phyloP scores from a whole-genome alignment of 768 basidiomycete genomes.

The Lactarius sanguifluus region DNA sequence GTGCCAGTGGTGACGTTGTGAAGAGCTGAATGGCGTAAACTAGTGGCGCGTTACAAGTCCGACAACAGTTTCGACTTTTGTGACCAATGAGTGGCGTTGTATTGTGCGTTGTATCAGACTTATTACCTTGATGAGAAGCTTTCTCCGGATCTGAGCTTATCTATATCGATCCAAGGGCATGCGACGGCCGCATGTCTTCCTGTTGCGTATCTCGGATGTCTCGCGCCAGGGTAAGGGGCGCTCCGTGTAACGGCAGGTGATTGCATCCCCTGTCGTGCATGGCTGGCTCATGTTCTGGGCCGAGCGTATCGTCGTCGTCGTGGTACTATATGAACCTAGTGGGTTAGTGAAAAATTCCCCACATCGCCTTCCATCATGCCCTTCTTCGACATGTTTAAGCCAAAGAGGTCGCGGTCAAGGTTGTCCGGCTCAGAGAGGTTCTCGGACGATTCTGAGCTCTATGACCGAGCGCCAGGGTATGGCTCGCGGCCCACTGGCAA shows the following conservation, averaged over 20 bases:
- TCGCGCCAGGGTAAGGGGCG: conserved; percentile 22
- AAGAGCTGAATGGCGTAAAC: conserved; percentile 19
- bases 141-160: conserved; percentile 19
- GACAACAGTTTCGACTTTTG: conserved; percentile 10
- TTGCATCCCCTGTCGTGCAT: conserved; percentile 22
- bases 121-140: conserved; percentile 20
- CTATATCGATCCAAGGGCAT: conserved; percentile 23
- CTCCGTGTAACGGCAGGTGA: conserved; percentile 26
- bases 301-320: conserved; percentile 13
- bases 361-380: conserved; percentile 26
- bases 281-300: conserved; percentile 23
- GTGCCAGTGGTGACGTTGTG: conserved; percentile 18
- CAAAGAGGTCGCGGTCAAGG: conserved; percentile 20
- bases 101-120: conserved; percentile 23
- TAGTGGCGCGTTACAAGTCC: conserved; percentile 8
- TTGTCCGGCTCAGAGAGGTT: conserved; percentile 5
- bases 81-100: conserved; percentile 10
- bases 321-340: conserved; percentile 21
- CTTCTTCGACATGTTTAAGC: conserved; percentile 27
- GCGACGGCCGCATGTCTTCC: conserved; percentile 23
- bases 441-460: conserved; percentile 12
- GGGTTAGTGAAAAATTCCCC: conserved; percentile 16
- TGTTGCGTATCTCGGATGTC: conserved; percentile 15
- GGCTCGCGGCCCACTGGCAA: background rate
- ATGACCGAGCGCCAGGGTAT: conserved; percentile 10